A percentile compares a stretch with the other conserved stretches of the same genome.
Evolutionary conservation across 2,329 filamentous ascomycete species (phyloP).

Genomic region (Sphaerulina musiva): DNA sequence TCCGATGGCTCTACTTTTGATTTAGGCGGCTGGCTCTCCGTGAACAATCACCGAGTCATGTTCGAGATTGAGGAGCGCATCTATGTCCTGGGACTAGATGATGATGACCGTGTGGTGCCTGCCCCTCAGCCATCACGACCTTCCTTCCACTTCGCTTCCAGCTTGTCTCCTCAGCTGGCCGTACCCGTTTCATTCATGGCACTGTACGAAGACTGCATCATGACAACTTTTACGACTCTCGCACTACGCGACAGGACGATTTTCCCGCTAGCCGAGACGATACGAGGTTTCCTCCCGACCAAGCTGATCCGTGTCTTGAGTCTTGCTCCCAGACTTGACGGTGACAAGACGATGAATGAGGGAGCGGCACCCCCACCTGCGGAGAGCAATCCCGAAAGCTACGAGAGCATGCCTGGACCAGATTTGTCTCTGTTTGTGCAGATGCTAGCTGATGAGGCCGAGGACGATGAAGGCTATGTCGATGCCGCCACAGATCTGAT

Average conservation of each 20-base stretch:
- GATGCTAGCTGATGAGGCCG: constrained; percentile 6
- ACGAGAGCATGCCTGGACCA: background rate
- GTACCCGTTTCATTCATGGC: constrained; percentile 45
- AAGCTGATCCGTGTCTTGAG: constrained; percentile 39
- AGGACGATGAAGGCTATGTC: constrained; percentile 3
- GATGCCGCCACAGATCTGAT: background rate
- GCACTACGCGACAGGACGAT: constrained; percentile 22
- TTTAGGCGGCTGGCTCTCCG: constrained; percentile 43
- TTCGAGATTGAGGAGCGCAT: constrained; percentile 42
- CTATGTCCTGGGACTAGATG: constrained; percentile 40
- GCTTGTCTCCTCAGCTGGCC: constrained; percentile 35
- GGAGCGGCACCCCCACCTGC: background rate
- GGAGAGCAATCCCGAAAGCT: background rate
- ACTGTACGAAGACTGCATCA: constrained; percentile 43
- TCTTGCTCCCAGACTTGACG: constrained; percentile 29
- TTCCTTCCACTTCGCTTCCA: constrained; percentile 28
- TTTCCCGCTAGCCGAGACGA: constrained; percentile 7
- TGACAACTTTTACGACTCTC: constrained; percentile 40
- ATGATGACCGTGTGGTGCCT: constrained; percentile 21
- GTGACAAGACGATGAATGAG: background rate
- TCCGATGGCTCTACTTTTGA: constrained; percentile 39
- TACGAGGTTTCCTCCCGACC: constrained; percentile 35
- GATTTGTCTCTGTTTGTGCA: constrained; percentile 6
- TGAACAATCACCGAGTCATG: constrained; percentile 39
- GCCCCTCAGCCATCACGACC: constrained; percentile 17